Base-by-base conservation (phyloP, 345 rosid genomes). In the Linum lewisii region DNA sequence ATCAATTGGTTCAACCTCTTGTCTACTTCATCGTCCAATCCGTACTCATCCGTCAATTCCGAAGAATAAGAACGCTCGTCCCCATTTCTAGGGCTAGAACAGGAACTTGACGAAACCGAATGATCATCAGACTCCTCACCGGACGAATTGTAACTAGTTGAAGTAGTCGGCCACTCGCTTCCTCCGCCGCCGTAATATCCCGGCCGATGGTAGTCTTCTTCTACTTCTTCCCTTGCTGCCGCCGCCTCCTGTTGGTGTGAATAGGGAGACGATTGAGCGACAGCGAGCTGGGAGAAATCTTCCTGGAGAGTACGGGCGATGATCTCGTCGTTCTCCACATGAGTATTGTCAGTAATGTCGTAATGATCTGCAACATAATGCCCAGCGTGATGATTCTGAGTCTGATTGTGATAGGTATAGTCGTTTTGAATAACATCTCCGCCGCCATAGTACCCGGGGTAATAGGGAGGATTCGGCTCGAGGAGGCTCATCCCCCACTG, bases 281-380 rank as follows among this genome's bases (percentile, higher is more conserved):
- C 61, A 34, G 82, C 82, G 19, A 93, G 78, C 72, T 81, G 90
- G 11, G 86, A 85, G 72, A 87, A 89, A 52, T 93, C 95, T 57
- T 89, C 97, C 71, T 93, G 94, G 63, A 93, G 81, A 38, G 86
- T 72, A 37, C 83, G 82, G 1, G 95, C 97, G 68, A 89, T 89
- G 51, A 81, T 77, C 84, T 85, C 95, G 77, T 93, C 98, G 70
- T 77, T 88, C 68, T 84, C 93, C 47, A 86, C 84, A 3, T 29
- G 34, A 8, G 34, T 29, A 29, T 29, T 29, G 34, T 29, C 34
- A 29, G 34, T 29, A 29, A 29, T 29, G 34, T 26, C 32, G 32
- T 29, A 29, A 29, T 1, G 7, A 29, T 29, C 34, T 29, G 34
- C 34, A 29, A 29, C 34, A 3, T 29, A 29, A 51, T 78, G 82